Evolutionary conservation across 2,329 filamentous ascomycete species (phyloP).

Genomic region (Dactylellina haptotyla): DNA sequence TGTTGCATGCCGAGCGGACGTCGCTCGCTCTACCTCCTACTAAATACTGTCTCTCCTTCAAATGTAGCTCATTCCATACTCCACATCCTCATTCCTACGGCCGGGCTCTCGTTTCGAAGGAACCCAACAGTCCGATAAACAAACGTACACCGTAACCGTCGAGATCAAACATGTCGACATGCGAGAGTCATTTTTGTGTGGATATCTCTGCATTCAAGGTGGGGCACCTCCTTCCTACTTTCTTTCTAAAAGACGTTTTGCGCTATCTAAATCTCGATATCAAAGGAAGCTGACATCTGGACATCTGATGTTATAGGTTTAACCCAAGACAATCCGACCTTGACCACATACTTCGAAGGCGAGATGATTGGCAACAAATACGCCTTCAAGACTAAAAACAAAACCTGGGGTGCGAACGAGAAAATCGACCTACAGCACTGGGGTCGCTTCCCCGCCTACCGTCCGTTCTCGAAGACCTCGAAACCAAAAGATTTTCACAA

Average conservation of each 20-base stretch:
- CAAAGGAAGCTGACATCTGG: background rate
- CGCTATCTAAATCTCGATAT: background rate
- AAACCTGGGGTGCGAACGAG: conserved; percentile 88
- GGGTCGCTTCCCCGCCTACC: conserved; percentile 87
- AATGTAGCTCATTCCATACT: conserved; percentile 74
- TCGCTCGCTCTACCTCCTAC: conserved; percentile 5
- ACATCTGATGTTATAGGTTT: conserved; percentile 70
- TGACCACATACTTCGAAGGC: conserved; percentile 97
- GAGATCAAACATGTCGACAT: conserved; percentile 97
- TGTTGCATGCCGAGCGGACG: no score
- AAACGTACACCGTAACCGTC: conserved; percentile 94
- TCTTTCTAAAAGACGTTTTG: conserved; percentile 28
- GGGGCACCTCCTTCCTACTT: conserved; percentile 56
- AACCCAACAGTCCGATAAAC: conserved; percentile 90
- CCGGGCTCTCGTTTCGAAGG: conserved; percentile 88
- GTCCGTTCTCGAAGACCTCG: conserved; percentile 71
- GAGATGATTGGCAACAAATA: conserved; percentile 97
- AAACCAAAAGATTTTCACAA: conserved; percentile 64
- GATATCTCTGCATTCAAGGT: conserved; percentile 96
- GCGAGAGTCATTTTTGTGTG: conserved; percentile 91
- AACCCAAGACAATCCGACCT: conserved; percentile 93
- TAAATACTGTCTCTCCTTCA: conserved; percentile 38
- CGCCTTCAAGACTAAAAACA: conserved; percentile 88
- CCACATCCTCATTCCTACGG: conserved; percentile 86
- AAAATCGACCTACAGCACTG: conserved; percentile 94